Percentiles rank a stretch among this genome's conserved stretches.
Conservation (phyloP, 1,284 basidiomycete genomes). For the Malassezia slooffiae region DNA sequence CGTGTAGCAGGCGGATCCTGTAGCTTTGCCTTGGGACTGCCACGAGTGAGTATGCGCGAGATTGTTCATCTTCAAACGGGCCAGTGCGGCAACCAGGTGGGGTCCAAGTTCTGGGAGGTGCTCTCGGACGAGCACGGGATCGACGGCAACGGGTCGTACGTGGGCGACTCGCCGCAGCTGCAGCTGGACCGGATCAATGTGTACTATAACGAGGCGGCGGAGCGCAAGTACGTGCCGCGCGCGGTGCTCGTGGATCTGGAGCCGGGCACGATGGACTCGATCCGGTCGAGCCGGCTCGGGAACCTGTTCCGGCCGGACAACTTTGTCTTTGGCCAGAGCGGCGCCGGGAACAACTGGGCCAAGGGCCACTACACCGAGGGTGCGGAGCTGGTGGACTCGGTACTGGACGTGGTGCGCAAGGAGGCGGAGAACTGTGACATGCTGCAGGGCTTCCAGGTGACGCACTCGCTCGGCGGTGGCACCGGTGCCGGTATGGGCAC, state of each 20-base stretch:
- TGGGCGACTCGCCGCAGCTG: slow-evolving; percentile 80
- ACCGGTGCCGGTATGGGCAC: slow-evolving; percentile 44
- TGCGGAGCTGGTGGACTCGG: slow-evolving; percentile 73
- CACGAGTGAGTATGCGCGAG: slow-evolving; percentile 14
- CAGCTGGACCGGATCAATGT: slow-evolving; percentile 82
- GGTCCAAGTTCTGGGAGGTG: slow-evolving; percentile 96
- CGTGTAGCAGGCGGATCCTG: too few relatives aligned
- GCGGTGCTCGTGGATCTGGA: slow-evolving; percentile 73
- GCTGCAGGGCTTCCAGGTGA: slow-evolving; percentile 83
- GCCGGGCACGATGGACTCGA: slow-evolving; percentile 92
- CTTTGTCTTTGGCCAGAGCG: slow-evolving; percentile 57
- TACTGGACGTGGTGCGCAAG: slow-evolving; percentile 54
- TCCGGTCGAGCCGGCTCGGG: slow-evolving; percentile 58
- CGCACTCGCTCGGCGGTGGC: slow-evolving; percentile 88
- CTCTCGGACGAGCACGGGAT: slow-evolving; percentile 95
- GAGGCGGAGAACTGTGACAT: slow-evolving; percentile 65
- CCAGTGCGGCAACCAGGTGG: slow-evolving; percentile 48
- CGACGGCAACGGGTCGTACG: slow-evolving; percentile 76
- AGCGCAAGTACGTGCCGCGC: slow-evolving; percentile 78
- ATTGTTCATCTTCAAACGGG: slow-evolving; percentile 46
- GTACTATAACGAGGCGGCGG: slow-evolving; percentile 45
- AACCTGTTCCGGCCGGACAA: slow-evolving; percentile 54
- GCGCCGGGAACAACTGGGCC: slow-evolving; percentile 65
- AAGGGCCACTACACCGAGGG: slow-evolving; percentile 53
- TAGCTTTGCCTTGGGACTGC: too few relatives aligned